Conservation (phyloP, 306 rosid genomes). For the Dryas octopetala region DNA sequence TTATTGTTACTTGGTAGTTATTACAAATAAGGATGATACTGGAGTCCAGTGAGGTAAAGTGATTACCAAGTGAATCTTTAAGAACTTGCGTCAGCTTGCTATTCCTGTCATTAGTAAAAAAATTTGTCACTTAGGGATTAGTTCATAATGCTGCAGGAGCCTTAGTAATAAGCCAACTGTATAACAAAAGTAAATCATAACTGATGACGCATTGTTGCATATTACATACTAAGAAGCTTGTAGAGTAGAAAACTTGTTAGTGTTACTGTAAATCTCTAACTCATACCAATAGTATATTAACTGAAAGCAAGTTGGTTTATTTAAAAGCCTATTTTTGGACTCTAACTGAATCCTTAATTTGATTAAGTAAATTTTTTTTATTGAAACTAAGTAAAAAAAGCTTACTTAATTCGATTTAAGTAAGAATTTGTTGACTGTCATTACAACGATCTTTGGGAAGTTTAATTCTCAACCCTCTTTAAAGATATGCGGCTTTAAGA, state of each 20-base stretch:
- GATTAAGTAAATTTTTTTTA: too few species aligned
- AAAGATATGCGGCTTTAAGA: neutral
- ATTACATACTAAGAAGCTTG: neutral
- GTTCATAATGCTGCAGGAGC: constrained; percentile 1
- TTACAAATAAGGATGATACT: neutral
- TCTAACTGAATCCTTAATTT: too few species aligned
- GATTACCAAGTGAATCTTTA: constrained; percentile 42
- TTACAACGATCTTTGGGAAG: neutral
- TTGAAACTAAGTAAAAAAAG: too few species aligned
- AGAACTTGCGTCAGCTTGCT: constrained; percentile 50
- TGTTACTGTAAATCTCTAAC: neutral
- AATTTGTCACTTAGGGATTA: neutral
- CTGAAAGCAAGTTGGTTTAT: neutral
- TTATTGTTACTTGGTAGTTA: neutral
- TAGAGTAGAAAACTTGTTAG: constrained; percentile 3
- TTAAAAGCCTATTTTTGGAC: neutral
- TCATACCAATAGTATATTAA: neutral
- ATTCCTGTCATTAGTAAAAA: constrained; percentile 34
- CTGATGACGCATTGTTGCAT: neutral
- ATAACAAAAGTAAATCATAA: neutral
- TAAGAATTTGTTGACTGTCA: neutral
- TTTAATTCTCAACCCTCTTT: neutral
- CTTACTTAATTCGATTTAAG: neutral
- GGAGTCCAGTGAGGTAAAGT: constrained; percentile 7
- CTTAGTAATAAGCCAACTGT: neutral